A percentile compares a stretch with the other conserved stretches of the same genome.
Conservation (phyloP, 345 rosid genomes). For the Bruguiera sexangula region DNA sequence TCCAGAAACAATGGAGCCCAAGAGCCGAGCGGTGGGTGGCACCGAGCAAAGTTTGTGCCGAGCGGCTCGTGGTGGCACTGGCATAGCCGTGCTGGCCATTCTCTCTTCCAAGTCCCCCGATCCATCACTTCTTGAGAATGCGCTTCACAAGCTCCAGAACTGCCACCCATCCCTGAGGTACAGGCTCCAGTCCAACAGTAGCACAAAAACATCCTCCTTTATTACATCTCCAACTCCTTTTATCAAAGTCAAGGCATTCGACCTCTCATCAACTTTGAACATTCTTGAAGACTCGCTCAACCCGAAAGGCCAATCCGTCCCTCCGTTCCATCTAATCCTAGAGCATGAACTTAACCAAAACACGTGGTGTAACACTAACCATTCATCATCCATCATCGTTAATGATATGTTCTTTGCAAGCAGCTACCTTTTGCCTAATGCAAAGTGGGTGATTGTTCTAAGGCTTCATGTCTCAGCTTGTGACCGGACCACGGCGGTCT, state of each 20-base stretch:
- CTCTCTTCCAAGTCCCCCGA: conserved; percentile 17
- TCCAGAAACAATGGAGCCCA: background rate
- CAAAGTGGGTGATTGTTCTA: conserved; percentile 25
- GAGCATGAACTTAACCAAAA: conserved; percentile 50
- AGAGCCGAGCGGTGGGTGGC: conserved; percentile 13
- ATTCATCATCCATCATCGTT: background rate
- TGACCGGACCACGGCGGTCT: conserved; percentile 35
- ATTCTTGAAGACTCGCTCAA: conserved; percentile 16
- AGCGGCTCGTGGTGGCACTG: conserved; percentile 22
- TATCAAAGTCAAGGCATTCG: conserved; percentile 15
- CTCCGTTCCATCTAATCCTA: conserved; percentile 35
- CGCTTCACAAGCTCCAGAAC: conserved; percentile 26
- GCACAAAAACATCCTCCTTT: conserved; percentile 21
- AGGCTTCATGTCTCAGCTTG: conserved; percentile 35
- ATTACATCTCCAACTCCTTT: conserved; percentile 27
- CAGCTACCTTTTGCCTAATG: conserved; percentile 18
- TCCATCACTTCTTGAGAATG: conserved; percentile 14
- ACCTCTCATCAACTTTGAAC: conserved; percentile 20
- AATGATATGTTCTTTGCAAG: conserved; percentile 26
- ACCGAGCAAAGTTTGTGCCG: conserved; percentile 27
- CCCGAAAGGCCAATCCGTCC: background rate
- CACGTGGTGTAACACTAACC: conserved; percentile 17
- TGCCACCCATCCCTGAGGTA: conserved; percentile 36
- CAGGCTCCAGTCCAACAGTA: conserved; percentile 21
- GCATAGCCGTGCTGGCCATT: conserved; percentile 23